Evolutionary conservation across 139 green algal genomes (phyloP), one percentile per base, ranked within the genome.

Genomic region (Limnomonas spitsbergensis): DNA sequence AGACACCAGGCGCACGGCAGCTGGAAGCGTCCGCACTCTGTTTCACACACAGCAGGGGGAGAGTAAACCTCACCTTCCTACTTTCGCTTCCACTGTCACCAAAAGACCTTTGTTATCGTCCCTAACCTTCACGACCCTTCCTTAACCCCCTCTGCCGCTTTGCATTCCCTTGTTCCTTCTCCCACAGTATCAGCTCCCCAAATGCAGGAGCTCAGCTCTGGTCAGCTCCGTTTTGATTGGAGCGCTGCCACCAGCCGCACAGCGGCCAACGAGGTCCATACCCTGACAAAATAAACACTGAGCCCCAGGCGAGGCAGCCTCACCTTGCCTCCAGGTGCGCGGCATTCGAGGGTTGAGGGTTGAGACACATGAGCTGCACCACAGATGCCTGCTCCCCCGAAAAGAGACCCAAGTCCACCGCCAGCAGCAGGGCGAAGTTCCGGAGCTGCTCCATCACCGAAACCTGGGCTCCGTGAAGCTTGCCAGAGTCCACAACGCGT

Each of bases 361-460:
- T 70, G n/a, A 70, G 4, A 32, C 7, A 20, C 14, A 24, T 37
- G 29, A 4, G 4, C 29, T 76, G 67, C n/a, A 61, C 56, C 4
- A 20, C 56, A 32, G 14, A 35, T 4, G 56, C 56, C 29, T 70
- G 56, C 9, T 24, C n/a, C 14, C 56, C 56, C 27, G 56, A 70
- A 20, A 70, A 20, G 4, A 70, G 24, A 32, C 56, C 56, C 56
- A 70, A 20, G 56, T 70, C 56, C 29, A 36, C 56, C 6, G 56
- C 56, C 29, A 70, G 56, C 56, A 83, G 40, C 56, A 78, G 53
- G 35, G 47, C 14, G 37, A 82, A 42, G 40, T 53, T 56, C 37
- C 77, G 47, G 39, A 82, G 67, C 68, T 82, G 66, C n/a, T 38
- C 52, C 36, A 82, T 34, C 52, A 77, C 77, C n/a, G 70, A 26